phyloP scores from a whole-genome alignment of 371 early-diverging fungal genomes.

The Mucor circinelloides region DNA sequence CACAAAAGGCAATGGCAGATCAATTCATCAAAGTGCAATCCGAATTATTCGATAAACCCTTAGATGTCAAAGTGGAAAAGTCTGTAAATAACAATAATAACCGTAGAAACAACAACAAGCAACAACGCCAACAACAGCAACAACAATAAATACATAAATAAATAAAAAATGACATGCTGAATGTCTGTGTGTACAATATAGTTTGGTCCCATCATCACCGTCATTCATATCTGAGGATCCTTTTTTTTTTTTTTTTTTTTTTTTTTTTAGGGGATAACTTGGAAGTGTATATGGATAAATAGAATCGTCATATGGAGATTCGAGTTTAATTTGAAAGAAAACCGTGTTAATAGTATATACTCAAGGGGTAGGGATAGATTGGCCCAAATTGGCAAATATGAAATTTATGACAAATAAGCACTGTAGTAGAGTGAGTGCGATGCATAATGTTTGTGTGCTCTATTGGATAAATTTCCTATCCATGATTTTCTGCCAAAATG shows the following conservation, averaged over 20 bases:
- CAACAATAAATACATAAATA: not conserved
- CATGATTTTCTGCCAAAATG: not conserved
- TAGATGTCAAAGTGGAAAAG: conserved; percentile 29
- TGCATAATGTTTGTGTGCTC: not conserved
- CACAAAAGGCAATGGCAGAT: conserved; percentile 25
- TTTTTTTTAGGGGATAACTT: not conserved
- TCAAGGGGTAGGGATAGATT: not conserved
- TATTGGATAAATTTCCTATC: not conserved
- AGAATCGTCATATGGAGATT: conserved; percentile 12
- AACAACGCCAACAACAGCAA: not conserved
- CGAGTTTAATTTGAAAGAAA: conserved; percentile 22
- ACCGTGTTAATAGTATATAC: not conserved
- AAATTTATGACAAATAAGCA: conserved; percentile 6
- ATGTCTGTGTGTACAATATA: not conserved
- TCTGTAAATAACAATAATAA: not conserved
- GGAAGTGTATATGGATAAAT: not conserved
- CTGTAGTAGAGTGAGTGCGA: not conserved
- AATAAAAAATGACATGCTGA: not conserved
- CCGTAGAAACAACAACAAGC: conserved; percentile 2
- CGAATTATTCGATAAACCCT: conserved; percentile 23
- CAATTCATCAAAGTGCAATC: conserved; percentile 27
- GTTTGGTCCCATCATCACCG: too few species aligned
- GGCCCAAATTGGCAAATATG: conserved; percentile 12
- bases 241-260: not conserved
- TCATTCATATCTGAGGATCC: too few species aligned